Percentiles rank a stretch among this genome's conserved stretches.
Evolutionary conservation across 306 rosid genomes (phyloP).

Genomic region (Dryas alaskensis): DNA sequence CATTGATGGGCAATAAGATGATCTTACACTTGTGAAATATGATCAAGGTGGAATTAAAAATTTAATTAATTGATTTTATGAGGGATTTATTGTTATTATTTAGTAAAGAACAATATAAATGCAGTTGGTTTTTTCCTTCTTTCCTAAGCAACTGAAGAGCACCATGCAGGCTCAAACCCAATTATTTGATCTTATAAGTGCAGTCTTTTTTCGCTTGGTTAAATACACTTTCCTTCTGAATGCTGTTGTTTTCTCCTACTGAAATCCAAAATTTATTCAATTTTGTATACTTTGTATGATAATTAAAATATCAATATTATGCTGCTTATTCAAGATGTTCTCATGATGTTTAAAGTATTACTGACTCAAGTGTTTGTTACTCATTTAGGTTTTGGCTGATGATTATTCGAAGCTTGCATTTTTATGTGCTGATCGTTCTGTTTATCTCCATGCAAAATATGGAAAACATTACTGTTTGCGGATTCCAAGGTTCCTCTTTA

Average conservation of each 20-base stretch:
- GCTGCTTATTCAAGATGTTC: background rate
- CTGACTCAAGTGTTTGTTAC: slow-evolving; percentile 23
- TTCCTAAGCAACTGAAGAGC: background rate
- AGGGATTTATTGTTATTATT: background rate
- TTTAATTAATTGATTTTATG: no score
- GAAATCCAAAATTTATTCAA: background rate
- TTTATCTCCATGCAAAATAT: slow-evolving; percentile 81
- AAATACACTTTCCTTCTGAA: background rate
- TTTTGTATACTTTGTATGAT: background rate
- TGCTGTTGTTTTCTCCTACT: background rate
- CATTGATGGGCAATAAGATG: background rate
- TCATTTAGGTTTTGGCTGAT: slow-evolving; percentile 59
- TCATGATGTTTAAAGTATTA: slow-evolving; percentile 3
- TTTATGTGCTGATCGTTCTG: slow-evolving; percentile 85
- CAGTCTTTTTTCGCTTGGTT: background rate
- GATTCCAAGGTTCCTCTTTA: slow-evolving; percentile 69
- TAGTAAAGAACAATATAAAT: background rate
- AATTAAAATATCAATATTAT: background rate
- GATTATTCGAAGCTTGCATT: slow-evolving; percentile 95
- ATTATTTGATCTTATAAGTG: background rate
- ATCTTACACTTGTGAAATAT: background rate
- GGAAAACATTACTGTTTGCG: slow-evolving; percentile 88
- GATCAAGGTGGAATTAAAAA: no score
- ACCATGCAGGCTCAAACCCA: background rate
- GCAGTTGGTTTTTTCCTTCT: background rate